Base-by-base conservation (phyloP, 2,329 filamentous ascomycete genomes). In the Trichoderma koningiopsis region DNA sequence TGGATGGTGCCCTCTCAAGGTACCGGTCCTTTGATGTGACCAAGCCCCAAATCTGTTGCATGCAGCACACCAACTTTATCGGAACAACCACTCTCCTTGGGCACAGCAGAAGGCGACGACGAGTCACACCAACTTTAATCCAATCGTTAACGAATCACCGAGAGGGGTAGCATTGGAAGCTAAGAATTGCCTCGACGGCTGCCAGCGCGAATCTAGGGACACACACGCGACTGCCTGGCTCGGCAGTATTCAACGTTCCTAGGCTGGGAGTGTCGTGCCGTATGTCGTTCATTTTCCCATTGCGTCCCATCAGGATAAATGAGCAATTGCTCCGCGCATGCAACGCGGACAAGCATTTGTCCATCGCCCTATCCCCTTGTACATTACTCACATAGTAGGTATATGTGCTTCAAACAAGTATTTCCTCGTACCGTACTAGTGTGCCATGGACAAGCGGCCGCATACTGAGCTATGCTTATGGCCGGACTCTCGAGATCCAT, bases 1-100 rank as follows among this genome's bases (percentile, higher is more conserved):
- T 43, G 65, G 35, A 68, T 61, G 65, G 57, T 55, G 60, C 53
- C 60, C 47, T 66, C 37, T 29, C 29, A 27, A 65, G 43, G 61
- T 57, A 58, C 67, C 67, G 29, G 40, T 59, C 52, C 67, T 35
- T 52, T 47, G 53, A 56, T 65, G 49, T 56, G 55, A 47, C 43
- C 22, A 58, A 60, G 29, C 56, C 31, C 60, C 61, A 49, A 60
- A 56, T 35, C 55, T 43, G 55, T 65, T 29, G 68, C 55, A 66
- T 65, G 68, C 61, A 65, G 68, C 40, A 69, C 68, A 65, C 68
- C 68, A 65, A 53, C 68, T 60, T 60, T 31, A 53, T 69, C 61
- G 55, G 37, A 56, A 33, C 43, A 24, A 55, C 43, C 55, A 60
- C 61, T 56, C 68, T 53, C 60, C 55, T n/a, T 56, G 5, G 29